Percentiles rank a stretch among this genome's conserved stretches.
Conservation (phyloP, 768 basidiomycete species). For the Russula emetica region DNA sequence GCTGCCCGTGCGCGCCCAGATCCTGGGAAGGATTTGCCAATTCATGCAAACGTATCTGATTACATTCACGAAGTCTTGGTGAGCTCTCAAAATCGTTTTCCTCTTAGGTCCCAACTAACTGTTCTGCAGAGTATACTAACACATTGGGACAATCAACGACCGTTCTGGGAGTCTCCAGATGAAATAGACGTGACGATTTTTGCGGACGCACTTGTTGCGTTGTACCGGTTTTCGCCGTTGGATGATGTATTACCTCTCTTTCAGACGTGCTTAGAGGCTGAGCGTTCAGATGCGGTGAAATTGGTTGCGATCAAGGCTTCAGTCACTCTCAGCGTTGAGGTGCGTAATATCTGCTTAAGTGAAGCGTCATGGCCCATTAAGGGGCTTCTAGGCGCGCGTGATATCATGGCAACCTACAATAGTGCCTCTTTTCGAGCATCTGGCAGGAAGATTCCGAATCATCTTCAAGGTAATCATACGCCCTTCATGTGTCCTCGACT, state of each 20-base stretch:
- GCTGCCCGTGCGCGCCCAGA: slow-evolving; percentile 46
- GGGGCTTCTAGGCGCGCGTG: slow-evolving; percentile 42
- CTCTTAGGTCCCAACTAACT: slow-evolving; percentile 30
- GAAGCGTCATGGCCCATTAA: background rate
- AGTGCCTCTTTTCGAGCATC: slow-evolving; percentile 42
- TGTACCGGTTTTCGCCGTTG: slow-evolving; percentile 65
- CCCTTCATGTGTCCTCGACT: background rate
- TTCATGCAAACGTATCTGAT: slow-evolving; percentile 64
- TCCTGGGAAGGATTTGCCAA: slow-evolving; percentile 51
- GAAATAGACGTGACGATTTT: slow-evolving; percentile 74
- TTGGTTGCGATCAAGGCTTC: slow-evolving; percentile 71
- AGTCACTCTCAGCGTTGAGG: slow-evolving; percentile 64
- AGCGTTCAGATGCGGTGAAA: slow-evolving; percentile 78
- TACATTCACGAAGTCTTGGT: slow-evolving; percentile 81
- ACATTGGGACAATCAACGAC: slow-evolving; percentile 37
- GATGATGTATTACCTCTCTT: slow-evolving; percentile 62
- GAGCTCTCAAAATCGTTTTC: slow-evolving; percentile 16
- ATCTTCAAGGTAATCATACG: slow-evolving; percentile 50
- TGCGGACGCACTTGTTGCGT: slow-evolving; percentile 65
- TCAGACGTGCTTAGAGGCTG: slow-evolving; percentile 61
- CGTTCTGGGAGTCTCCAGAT: slow-evolving; percentile 69
- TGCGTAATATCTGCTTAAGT: slow-evolving; percentile 31
- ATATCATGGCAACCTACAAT: slow-evolving; percentile 57
- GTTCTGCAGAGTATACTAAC: slow-evolving; percentile 30
- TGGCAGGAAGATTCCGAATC: slow-evolving; percentile 48